Conservation (phyloP, 225 moss, liverwort and hornwort species). For the Asterella californica region DNA sequence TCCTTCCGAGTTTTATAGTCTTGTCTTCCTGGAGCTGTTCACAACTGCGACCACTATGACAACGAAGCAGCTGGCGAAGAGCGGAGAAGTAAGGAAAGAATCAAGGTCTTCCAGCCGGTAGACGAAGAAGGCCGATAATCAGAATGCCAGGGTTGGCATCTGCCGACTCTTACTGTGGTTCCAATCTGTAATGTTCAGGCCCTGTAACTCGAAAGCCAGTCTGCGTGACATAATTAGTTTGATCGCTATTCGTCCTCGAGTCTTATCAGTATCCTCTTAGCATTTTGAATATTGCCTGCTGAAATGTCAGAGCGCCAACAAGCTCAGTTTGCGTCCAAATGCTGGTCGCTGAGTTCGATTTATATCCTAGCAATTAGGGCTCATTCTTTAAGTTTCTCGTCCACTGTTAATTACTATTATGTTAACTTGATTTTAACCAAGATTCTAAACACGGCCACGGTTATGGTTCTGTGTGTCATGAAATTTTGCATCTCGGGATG, state of each 20-base stretch:
- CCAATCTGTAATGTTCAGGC: constrained; percentile 21
- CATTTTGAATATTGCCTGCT: constrained; percentile 1
- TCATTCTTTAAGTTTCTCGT: neutral
- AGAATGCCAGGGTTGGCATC: constrained; percentile 27
- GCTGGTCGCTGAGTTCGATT: neutral
- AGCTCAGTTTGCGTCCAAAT: neutral
- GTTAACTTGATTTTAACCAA: neutral
- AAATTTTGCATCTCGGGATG: neutral
- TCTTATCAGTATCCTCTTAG: neutral
- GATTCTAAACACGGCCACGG: neutral
- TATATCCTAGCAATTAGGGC: neutral
- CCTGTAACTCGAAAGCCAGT: constrained; percentile 18
- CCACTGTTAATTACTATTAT: neutral
- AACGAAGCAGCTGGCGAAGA: constrained; percentile 16
- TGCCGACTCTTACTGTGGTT: constrained; percentile 12
- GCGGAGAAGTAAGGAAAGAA: constrained; percentile 18
- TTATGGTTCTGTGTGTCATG: neutral
- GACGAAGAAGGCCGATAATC: constrained; percentile 16
- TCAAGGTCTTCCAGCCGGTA: neutral
- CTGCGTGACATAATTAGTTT: neutral
- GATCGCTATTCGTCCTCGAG: neutral
- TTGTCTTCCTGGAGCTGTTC: constrained; percentile 1
- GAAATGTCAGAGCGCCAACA: neutral
- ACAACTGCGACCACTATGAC: constrained; percentile 3
- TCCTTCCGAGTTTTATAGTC: neutral